Evolutionary conservation across 177 flowering plant genomes (phyloP), one percentile per base, ranked within the genome.

Genomic region (Telopea speciosissima): DNA sequence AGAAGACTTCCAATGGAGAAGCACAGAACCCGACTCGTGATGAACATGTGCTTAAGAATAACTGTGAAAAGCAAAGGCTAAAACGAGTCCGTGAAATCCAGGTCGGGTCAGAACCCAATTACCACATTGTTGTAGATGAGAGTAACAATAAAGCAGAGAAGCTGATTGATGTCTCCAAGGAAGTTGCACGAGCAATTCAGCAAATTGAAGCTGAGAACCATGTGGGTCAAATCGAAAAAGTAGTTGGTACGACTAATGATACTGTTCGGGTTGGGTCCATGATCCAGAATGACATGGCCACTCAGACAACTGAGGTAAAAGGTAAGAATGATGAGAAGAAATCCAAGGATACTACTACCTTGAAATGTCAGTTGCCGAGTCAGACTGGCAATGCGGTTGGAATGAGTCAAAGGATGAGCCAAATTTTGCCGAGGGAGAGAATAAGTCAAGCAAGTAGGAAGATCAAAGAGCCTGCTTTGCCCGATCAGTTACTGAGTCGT

Each of bases 191-290:
- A 14, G 65, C 70, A 14, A 65, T 76, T 36, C 62, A 62, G 23
- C 72, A 54, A 36, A 70, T 79, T 12, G 76, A 76, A 36, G 66
- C 70, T 23, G 71, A 45, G 22, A 63, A 58, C 21, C 52, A 22
- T 17, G 49, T 8, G 49, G 65, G 54, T 65, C 60, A 49, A 44
- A 5, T 8, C 7, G 40, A 36, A 36, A 36, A 36, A 3, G 8
- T 59, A 31, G 69, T 6, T 58, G 62, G 62, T 31, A 42, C 65
- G 9, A 26, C 45, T 24, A 24, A 33, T 26, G 4, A 42, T 62
- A 17, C 60, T 24, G 65, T 61, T 69, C 8, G 5, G 21, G 33
- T 26, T 19, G 26, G 36, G 6, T n/a, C 42, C 25, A 22, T 16
- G 7, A 6, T 28, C 31, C 33, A 3, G n/a, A 62, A 67, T 14